Evolutionary conservation across 192 early-diverging fungal species (phyloP).

Genomic region (Glomus cerebriforme): DNA sequence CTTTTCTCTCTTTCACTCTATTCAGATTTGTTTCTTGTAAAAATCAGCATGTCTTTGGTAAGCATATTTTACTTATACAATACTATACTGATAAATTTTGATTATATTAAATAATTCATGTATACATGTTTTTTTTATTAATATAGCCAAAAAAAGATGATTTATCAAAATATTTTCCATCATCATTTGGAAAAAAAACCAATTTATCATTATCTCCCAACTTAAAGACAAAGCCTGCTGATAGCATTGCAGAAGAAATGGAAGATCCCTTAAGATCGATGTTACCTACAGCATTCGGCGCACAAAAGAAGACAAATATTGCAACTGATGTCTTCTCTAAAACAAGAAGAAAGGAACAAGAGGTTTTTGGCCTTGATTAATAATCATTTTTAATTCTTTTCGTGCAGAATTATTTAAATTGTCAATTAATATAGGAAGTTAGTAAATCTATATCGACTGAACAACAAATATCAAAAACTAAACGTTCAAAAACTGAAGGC

Average conservation of each 20-base stretch:
- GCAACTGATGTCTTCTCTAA: conserved; percentile 34
- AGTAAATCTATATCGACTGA: background rate
- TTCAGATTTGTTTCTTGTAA: too few relatives aligned
- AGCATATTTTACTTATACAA: too few relatives aligned
- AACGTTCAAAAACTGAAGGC: background rate
- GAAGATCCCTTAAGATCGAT: conserved; percentile 47
- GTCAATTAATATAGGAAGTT: background rate
- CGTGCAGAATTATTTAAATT: background rate
- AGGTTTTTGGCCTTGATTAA: conserved; percentile 18
- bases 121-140: too few relatives aligned
- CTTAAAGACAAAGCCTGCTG: conserved; percentile 1
- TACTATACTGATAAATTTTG: too few relatives aligned
- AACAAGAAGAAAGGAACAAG: conserved; percentile 37
- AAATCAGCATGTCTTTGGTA: too few relatives aligned
- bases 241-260: conserved; percentile 22
- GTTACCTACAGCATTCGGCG: conserved; percentile 58
- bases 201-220: conserved; percentile 32
- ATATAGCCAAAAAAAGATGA: conserved; percentile 38
- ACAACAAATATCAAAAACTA: background rate
- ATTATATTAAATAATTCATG: too few relatives aligned
- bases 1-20: too few relatives aligned
- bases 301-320: conserved; percentile 39
- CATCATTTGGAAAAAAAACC: conserved; percentile 44
- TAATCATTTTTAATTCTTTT: background rate
- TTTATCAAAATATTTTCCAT: conserved; percentile 48